A percentile compares a stretch with the other conserved stretches of the same genome.
Evolutionary conservation across 768 basidiomycete species (phyloP).

Genomic region (Pleurotus citrinopileatus): DNA sequence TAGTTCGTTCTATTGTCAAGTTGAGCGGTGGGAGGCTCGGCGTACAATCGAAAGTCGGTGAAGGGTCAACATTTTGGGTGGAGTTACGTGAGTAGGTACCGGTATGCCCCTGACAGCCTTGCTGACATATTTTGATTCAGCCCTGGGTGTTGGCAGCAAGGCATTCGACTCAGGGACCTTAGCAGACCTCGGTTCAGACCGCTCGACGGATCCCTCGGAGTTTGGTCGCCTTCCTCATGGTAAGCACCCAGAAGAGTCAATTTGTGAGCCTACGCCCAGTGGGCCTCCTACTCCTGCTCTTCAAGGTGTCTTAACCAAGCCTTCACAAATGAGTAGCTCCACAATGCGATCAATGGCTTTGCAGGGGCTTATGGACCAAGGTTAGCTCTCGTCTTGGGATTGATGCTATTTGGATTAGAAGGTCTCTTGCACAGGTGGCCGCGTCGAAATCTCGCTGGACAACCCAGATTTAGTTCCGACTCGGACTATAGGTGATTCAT

Average conservation of each 20-base stretch:
- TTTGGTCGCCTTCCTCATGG: conserved; percentile 11
- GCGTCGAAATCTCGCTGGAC: conserved; percentile 50
- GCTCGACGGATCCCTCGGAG: conserved; percentile 20
- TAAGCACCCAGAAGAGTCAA: not conserved
- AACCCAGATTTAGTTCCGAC: conserved; percentile 36
- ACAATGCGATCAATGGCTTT: conserved; percentile 40
- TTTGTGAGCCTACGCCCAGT: not conserved
- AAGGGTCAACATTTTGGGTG: conserved; percentile 89
- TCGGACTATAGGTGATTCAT: conserved; percentile 37
- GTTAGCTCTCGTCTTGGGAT: conserved; percentile 25
- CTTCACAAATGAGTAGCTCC: conserved; percentile 22
- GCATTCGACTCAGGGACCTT: conserved; percentile 18
- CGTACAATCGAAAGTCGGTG: conserved; percentile 57
- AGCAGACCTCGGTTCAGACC: conserved; percentile 19
- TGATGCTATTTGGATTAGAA: not conserved
- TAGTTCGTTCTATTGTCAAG: conserved; percentile 78
- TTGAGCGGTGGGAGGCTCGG: conserved; percentile 71
- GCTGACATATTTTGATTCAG: conserved; percentile 21
- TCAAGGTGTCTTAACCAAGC: not conserved
- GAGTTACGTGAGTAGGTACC: conserved; percentile 49
- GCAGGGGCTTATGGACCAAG: conserved; percentile 68
- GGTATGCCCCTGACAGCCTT: conserved; percentile 13
- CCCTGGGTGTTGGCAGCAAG: conserved; percentile 70
- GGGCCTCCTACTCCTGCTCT: not conserved
- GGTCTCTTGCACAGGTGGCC: conserved; percentile 37